phyloP scores from a whole-genome alignment of 75 land plant genomes.

The Cryptomeria japonica region DNA sequence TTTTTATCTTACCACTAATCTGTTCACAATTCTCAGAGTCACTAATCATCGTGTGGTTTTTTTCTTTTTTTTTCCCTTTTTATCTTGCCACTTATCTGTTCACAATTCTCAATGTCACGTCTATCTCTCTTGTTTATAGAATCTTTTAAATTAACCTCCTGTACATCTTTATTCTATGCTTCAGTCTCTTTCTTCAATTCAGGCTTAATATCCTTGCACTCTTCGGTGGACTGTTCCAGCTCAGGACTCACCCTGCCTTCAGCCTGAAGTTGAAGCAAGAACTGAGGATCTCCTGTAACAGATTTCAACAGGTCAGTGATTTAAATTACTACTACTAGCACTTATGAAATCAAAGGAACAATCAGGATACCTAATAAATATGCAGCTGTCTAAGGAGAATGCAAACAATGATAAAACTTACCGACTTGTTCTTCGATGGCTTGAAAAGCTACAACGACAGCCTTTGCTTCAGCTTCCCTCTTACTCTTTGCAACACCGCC shows the following conservation, averaged over 20 bases:
- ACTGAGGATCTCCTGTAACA: not conserved
- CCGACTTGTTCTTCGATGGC: constrained; percentile 14
- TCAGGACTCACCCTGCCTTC: not conserved
- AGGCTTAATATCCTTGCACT: too few relatives aligned
- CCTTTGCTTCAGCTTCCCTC: constrained; percentile 24
- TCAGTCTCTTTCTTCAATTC: not conserved
- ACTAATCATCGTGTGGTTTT: too few relatives aligned
- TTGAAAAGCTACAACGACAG: constrained; percentile 17
- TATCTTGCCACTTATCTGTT: not conserved
- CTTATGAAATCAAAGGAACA: not conserved
- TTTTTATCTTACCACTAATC: too few relatives aligned
- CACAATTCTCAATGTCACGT: not conserved
- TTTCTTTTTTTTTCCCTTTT: too few relatives aligned
- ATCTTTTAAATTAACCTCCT: not conserved
- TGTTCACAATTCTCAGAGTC: too few relatives aligned
- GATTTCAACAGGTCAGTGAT: not conserved
- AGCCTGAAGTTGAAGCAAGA: not conserved
- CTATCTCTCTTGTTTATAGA: not conserved
- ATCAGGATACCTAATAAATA: not conserved
- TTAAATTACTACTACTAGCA: not conserved
- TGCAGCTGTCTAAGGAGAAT: not conserved
- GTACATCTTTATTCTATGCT: not conserved
- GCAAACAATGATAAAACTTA: not conserved
- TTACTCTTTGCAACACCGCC: constrained; percentile 20
- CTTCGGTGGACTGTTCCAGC: not conserved